Conservation (phyloP, 2,329 filamentous ascomycete species). For the Xenoacremonium recifei region DNA sequence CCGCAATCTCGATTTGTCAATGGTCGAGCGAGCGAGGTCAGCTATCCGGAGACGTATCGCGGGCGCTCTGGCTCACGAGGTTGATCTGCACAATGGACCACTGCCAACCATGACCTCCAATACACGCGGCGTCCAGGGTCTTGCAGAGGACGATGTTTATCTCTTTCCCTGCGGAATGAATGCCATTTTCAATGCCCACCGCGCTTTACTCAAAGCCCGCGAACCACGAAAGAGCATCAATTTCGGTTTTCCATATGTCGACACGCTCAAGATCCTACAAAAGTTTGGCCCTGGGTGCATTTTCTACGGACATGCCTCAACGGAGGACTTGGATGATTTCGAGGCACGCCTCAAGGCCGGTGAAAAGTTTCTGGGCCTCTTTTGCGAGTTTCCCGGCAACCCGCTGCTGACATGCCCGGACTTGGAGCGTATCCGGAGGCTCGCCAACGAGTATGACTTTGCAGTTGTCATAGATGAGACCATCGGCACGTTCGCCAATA, state of each 20-base stretch:
- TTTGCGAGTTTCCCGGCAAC: conserved; percentile 95
- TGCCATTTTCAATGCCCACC: conserved; percentile 86
- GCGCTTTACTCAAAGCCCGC: conserved; percentile 64
- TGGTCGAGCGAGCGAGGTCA: conserved; percentile 78
- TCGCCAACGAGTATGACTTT: conserved; percentile 85
- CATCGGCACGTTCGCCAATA: conserved; percentile 93
- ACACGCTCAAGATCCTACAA: conserved; percentile 90
- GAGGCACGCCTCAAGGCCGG: conserved; percentile 69
- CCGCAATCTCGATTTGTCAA: conserved; percentile 77
- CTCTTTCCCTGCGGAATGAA: conserved; percentile 92
- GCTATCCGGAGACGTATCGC: conserved; percentile 87
- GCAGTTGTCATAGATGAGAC: conserved; percentile 93
- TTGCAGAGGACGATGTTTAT: conserved; percentile 85
- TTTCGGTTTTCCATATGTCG: conserved; percentile 97
- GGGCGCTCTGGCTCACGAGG: conserved; percentile 73
- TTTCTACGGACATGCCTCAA: conserved; percentile 82
- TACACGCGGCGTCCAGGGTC: conserved; percentile 57
- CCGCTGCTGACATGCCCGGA: conserved; percentile 85
- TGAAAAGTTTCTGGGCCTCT: conserved; percentile 77
- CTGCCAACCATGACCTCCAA: conserved; percentile 36
- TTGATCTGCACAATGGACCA: conserved; percentile 44
- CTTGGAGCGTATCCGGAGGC: conserved; percentile 71
- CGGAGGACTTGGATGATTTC: conserved; percentile 78
- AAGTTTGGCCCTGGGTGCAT: conserved; percentile 89
- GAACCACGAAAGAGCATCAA: conserved; percentile 74